These are phyloP conservation scores for Cryptosporidium viatorum DNA, from an alignment of 169 alveolate species.

Conservation along the genomic window DNA sequence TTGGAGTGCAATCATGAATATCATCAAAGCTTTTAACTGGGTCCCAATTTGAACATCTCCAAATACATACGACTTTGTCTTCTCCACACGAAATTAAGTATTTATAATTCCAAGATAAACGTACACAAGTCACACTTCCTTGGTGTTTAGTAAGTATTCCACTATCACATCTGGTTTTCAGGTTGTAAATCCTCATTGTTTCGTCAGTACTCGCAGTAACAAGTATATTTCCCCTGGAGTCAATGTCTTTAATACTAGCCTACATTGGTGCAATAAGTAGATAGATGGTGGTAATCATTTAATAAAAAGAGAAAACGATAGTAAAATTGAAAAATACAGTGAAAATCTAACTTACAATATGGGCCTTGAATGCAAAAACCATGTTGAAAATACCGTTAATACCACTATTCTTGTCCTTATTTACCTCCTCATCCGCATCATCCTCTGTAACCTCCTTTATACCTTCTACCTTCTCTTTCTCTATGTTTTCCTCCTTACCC, in stretches of 20 bases:
- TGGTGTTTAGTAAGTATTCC: constrained; percentile 48
- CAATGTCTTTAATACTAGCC: constrained; percentile 44
- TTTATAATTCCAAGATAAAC: constrained; percentile 19
- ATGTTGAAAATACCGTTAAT: not conserved
- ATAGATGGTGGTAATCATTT: no score
- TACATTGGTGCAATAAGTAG: not conserved
- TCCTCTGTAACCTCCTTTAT: not conserved
- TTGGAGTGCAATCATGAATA: constrained; percentile 17
- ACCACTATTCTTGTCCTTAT: not conserved
- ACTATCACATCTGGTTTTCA: constrained; percentile 61
- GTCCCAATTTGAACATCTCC: constrained; percentile 68
- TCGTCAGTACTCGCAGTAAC: constrained; percentile 63
- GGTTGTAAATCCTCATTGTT: constrained; percentile 48
- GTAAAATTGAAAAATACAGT: not conserved
- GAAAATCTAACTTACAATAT: constrained; percentile 38
- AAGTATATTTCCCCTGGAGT: constrained; percentile 1
- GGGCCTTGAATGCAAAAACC: constrained; percentile 58
- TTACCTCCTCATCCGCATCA: not conserved
- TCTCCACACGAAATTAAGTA: constrained; percentile 64
- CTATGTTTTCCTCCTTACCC: not conserved
- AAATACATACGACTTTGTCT: constrained; percentile 33
- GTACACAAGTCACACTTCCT: constrained; percentile 29
- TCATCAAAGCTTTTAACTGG: constrained; percentile 8
- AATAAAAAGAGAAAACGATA: not conserved
- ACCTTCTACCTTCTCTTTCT: not conserved